These are phyloP conservation scores for Lotmaria passim DNA, from an alignment of 208 protist genomes.

Conservation along the genomic window DNA sequence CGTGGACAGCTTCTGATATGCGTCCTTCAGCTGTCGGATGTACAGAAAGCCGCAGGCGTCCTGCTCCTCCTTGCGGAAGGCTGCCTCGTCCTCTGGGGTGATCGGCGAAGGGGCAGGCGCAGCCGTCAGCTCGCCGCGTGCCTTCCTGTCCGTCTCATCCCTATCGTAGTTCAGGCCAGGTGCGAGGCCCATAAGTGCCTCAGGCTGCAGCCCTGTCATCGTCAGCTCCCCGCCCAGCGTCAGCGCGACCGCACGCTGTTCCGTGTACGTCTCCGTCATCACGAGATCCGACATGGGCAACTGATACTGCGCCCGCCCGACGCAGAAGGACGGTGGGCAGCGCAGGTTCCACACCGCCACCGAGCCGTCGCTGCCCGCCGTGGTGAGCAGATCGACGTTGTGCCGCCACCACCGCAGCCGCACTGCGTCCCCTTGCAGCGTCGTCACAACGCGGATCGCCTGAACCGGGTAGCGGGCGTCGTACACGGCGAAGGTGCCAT, in stretches of 20 bases:
- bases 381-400: constrained; percentile 75
- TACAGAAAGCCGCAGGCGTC: constrained; percentile 68
- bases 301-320: constrained; percentile 74
- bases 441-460: constrained; percentile 63
- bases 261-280: constrained; percentile 61
- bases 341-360: constrained; percentile 85
- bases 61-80: constrained; percentile 46
- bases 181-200: constrained; percentile 59
- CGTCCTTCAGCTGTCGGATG: constrained; percentile 58
- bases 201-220: constrained; percentile 40
- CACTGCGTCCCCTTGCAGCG: constrained; percentile 76
- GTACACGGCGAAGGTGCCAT: constrained; percentile 78
- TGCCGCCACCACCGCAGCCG: constrained; percentile 70
- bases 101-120: neutral
- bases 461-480: constrained; percentile 65
- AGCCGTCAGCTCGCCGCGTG: constrained; percentile 2
- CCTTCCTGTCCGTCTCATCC: constrained; percentile 3
- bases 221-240: constrained; percentile 60
- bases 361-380: constrained; percentile 78
- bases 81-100: constrained; percentile 17
- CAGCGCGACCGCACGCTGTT: constrained; percentile 77
- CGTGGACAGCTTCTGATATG: constrained; percentile 57
- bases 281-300: constrained; percentile 56
- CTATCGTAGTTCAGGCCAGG: constrained; percentile 19
- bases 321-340: constrained; percentile 74